Percentiles rank a stretch among this genome's conserved stretches.
phyloP scores from a whole-genome alignment of 2,329 filamentous ascomycete species.

The Exophiala mesophila region DNA sequence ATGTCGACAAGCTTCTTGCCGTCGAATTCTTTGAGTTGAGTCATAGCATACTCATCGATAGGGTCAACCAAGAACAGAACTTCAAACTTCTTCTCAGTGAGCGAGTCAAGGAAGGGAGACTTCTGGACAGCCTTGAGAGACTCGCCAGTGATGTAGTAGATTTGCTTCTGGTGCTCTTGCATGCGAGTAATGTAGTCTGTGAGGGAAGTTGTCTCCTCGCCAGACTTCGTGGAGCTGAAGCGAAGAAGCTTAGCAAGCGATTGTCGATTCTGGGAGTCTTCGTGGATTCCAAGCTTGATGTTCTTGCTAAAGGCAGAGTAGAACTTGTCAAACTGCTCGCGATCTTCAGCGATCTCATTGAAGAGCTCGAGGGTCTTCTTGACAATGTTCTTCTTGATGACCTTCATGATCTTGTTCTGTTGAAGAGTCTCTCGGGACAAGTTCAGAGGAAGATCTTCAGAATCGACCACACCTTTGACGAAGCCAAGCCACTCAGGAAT shows the following conservation, averaged over 20 bases:
- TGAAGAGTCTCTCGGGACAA: slow-evolving; percentile 99
- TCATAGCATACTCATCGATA: slow-evolving; percentile 99
- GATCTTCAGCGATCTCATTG: slow-evolving; percentile 97
- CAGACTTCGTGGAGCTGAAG: slow-evolving; percentile 98
- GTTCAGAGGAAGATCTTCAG: slow-evolving; percentile 98
- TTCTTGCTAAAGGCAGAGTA: slow-evolving; percentile 99
- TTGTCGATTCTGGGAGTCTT: slow-evolving; percentile 95
- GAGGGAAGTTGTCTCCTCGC: slow-evolving; percentile 90
- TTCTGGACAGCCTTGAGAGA: slow-evolving; percentile 96
- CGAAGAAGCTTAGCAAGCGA: slow-evolving; percentile 95
- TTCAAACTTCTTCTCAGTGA: slow-evolving; percentile 99
- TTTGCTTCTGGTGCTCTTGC: slow-evolving; percentile 99
- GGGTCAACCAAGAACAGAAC: slow-evolving; percentile 99
- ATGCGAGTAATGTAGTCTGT: slow-evolving; percentile 98
- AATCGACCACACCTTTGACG: slow-evolving; percentile 99
- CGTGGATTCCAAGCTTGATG: slow-evolving; percentile 99
- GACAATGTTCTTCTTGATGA: slow-evolving; percentile 99
- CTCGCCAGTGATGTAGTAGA: slow-evolving; percentile 99
- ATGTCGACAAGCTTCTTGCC: slow-evolving; percentile 99
- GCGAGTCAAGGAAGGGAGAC: slow-evolving; percentile 97
- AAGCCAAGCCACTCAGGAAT: slow-evolving; percentile 99
- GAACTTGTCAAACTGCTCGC: slow-evolving; percentile 99
- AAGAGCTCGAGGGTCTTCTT: slow-evolving; percentile 99
- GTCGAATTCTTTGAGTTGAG: slow-evolving; percentile 99
- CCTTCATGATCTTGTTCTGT: slow-evolving; percentile 99